phyloP scores from a whole-genome alignment of 257 asterid species.

The Solanum tarapatanum region DNA sequence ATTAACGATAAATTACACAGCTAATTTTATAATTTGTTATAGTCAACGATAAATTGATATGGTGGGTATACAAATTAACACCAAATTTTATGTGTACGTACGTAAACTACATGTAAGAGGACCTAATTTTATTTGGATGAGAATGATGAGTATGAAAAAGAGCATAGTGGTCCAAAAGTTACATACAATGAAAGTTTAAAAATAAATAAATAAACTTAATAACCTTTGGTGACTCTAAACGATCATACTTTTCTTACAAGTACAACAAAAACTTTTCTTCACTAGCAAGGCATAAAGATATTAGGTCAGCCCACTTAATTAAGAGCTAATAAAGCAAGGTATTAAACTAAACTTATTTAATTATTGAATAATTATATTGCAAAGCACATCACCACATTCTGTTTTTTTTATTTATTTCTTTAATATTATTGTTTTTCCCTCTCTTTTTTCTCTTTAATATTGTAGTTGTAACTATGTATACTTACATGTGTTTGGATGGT shows the following conservation, averaged over 20 bases:
- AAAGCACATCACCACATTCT: background rate
- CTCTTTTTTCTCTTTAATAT: background rate
- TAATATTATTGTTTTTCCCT: background rate
- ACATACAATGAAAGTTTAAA: conserved; percentile 6
- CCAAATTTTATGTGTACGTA: background rate
- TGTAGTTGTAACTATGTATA: background rate
- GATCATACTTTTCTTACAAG: conserved; percentile 23
- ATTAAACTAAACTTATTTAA: conserved; percentile 16
- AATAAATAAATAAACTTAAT: conserved; percentile 11
- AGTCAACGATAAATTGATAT: background rate
- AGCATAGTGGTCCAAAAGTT: background rate
- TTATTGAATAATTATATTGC: background rate
- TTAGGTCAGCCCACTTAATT: conserved; percentile 51
- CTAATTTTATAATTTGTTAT: no score
- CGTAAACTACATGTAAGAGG: background rate
- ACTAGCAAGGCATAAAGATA: conserved; percentile 23
- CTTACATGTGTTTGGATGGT: no score
- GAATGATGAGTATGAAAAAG: background rate
- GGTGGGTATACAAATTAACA: background rate
- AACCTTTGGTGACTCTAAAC: conserved; percentile 43
- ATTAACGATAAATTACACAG: no score
- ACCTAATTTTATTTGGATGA: background rate
- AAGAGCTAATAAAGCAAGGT: conserved; percentile 17
- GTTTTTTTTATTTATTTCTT: background rate
- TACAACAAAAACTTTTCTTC: conserved; percentile 18